These are phyloP conservation scores for Carex scoparia DNA, from an alignment of 176 grass and related monocot species.

Conservation along the genomic window DNA sequence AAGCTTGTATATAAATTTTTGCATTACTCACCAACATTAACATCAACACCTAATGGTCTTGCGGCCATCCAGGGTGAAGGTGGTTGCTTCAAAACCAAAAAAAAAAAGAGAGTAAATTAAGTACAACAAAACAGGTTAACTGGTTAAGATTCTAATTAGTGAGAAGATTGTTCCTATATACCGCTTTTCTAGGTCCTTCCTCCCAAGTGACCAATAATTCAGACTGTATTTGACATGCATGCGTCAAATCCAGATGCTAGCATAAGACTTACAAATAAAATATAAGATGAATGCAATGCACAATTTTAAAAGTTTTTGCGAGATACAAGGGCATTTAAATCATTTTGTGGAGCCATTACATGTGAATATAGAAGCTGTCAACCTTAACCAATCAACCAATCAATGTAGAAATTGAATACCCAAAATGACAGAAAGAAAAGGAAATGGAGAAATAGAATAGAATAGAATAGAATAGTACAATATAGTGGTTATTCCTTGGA, in stretches of 20 bases:
- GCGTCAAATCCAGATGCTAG: neutral
- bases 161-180: neutral
- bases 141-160: neutral
- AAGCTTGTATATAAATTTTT: neutral
- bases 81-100: conserved; percentile 46
- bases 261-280: neutral
- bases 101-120: neutral
- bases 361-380: neutral
- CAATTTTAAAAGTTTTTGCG: neutral
- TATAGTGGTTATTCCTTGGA: conserved; percentile 61
- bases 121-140: neutral
- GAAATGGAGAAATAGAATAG: neutral
- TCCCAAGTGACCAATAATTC: neutral
- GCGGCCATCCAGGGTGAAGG: conserved; percentile 73
- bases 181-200: neutral
- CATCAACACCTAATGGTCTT: conserved; percentile 79
- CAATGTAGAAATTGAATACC: neutral
- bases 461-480: conserved; percentile 38
- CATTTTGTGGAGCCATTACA: neutral
- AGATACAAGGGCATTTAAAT: neutral
- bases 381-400: neutral
- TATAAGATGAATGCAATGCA: neutral
- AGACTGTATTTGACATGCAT: neutral
- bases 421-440: neutral
- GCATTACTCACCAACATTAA: conserved; percentile 72